Percentiles rank a stretch among this genome's conserved stretches.
These are phyloP conservation scores for Blastobotrys muscicola DNA, from an alignment of 805 yeast genomes.

Conservation along the genomic window DNA sequence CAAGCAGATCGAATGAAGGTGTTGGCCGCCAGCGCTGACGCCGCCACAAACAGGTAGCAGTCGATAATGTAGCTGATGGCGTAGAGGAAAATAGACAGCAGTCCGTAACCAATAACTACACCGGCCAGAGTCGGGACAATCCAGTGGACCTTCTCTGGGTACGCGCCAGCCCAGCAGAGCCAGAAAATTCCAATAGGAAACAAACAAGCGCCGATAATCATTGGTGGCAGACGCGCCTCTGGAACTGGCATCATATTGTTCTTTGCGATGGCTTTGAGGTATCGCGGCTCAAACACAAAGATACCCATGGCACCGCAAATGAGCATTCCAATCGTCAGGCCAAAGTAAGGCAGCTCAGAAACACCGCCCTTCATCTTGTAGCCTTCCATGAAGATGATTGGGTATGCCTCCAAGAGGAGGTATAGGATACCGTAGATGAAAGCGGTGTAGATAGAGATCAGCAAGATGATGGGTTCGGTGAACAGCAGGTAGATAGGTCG, in stretches of 20 bases:
- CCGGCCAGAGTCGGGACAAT: constrained; percentile 66
- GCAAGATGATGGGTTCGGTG: constrained; percentile 60
- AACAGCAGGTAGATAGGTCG: constrained; percentile 60
- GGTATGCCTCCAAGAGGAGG: constrained; percentile 62
- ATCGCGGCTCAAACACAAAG: constrained; percentile 43
- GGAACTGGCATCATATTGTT: constrained; percentile 62
- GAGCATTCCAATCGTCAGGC: constrained; percentile 59
- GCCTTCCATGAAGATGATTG: constrained; percentile 54
- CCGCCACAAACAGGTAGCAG: constrained; percentile 60
- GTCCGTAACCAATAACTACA: constrained; percentile 56
- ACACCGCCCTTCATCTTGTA: constrained; percentile 52
- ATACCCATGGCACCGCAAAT: constrained; percentile 48
- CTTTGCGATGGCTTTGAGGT: constrained; percentile 37
- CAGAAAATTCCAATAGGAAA: constrained; percentile 79
- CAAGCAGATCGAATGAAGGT: constrained; percentile 59
- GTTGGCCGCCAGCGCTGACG: constrained; percentile 71
- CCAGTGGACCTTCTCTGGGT: constrained; percentile 65
- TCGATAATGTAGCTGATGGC: constrained; percentile 68
- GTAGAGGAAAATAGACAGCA: constrained; percentile 59
- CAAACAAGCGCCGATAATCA: constrained; percentile 60
- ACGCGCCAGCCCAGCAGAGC: constrained; percentile 86
- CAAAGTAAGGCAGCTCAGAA: constrained; percentile 70
- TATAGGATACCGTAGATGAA: constrained; percentile 74
- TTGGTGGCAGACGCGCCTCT: constrained; percentile 70
- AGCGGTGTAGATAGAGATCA: constrained; percentile 60